Percentiles rank a stretch among this genome's conserved stretches.
Conservation (phyloP, 805 yeast genomes). For the Hyphopichia homilentoma region DNA sequence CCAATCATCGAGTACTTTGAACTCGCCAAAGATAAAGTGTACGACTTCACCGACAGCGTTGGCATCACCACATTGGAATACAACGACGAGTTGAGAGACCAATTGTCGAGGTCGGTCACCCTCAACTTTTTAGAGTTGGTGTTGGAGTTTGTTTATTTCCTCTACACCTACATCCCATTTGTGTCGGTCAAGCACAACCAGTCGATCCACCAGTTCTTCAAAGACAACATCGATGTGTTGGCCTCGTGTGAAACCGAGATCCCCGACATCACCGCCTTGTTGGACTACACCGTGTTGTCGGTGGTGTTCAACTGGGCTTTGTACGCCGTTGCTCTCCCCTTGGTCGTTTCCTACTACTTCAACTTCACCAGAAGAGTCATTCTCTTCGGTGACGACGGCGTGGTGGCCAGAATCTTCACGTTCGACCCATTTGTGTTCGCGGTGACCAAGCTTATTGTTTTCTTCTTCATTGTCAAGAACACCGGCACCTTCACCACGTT, state of each 20-base stretch:
- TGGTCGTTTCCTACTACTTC: constrained; percentile 44
- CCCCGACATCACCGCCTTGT: constrained; percentile 36
- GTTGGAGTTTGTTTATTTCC: constrained; percentile 27
- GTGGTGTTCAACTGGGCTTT: constrained; percentile 39
- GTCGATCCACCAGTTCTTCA: constrained; percentile 33
- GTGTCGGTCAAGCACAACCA: constrained; percentile 32
- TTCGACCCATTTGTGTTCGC: constrained; percentile 56
- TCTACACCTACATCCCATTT: constrained; percentile 31
- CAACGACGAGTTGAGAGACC: constrained; percentile 36
- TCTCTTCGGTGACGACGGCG: constrained; percentile 29
- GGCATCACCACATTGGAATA: constrained; percentile 33
- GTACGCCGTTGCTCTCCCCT: constrained; percentile 39
- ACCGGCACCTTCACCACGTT: constrained; percentile 26
- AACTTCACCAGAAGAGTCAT: constrained; percentile 46
- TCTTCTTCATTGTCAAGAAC: constrained; percentile 35
- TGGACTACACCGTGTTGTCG: constrained; percentile 23
- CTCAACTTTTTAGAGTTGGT: constrained; percentile 29
- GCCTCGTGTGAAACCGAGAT: constrained; percentile 18
- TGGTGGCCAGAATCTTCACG: constrained; percentile 35
- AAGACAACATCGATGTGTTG: constrained; percentile 26
- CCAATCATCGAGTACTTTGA: constrained; percentile 33
- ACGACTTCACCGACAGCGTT: constrained; percentile 30
- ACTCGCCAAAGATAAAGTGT: constrained; percentile 17
- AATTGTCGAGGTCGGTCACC: constrained; percentile 32
- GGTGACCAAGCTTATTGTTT: constrained; percentile 42